phyloP scores from a whole-genome alignment of 2,329 filamentous ascomycete genomes.

The Clonostachys rosea region DNA sequence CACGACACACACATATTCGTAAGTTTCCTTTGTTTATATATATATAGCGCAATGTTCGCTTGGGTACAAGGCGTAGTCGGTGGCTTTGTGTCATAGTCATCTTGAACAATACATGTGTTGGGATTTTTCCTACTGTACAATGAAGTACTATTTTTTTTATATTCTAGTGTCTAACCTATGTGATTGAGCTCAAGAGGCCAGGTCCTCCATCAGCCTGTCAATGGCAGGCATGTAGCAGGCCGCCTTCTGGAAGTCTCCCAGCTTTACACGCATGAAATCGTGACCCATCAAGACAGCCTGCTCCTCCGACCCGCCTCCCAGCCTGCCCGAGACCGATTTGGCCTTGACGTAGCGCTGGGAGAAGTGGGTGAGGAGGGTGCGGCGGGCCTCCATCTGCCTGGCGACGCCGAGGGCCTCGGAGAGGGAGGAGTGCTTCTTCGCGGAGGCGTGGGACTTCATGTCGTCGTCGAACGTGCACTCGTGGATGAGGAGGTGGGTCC shows the following conservation, averaged over 20 bases:
- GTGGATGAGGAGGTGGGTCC: constrained; percentile 82
- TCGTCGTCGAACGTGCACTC: constrained; percentile 96
- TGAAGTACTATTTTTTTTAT: too few species aligned
- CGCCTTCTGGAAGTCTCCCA: constrained; percentile 66
- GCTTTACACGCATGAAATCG: constrained; percentile 71
- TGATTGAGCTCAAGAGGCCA: neutral
- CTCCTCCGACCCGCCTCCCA: constrained; percentile 17
- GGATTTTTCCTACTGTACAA: too few species aligned
- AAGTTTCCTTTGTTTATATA: too few species aligned
- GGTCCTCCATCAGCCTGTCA: constrained; percentile 37
- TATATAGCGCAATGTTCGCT: too few species aligned
- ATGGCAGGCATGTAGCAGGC: constrained; percentile 59
- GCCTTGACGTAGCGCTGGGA: constrained; percentile 84
- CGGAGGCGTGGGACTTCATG: constrained; percentile 68
- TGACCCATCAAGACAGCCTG: constrained; percentile 62
- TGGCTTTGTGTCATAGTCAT: too few species aligned
- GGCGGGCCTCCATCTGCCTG: constrained; percentile 70
- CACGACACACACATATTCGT: too few species aligned
- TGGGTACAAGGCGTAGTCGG: too few species aligned
- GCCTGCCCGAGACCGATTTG: constrained; percentile 22
- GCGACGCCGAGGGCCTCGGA: constrained; percentile 79
- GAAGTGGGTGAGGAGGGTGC: constrained; percentile 89
- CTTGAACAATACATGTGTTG: too few species aligned
- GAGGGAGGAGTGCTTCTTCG: constrained; percentile 89
- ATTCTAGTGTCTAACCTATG: too few species aligned